Evolutionary conservation across 1,284 basidiomycete genomes (phyloP).

Genomic region (Rhodotorula sp.): DNA sequence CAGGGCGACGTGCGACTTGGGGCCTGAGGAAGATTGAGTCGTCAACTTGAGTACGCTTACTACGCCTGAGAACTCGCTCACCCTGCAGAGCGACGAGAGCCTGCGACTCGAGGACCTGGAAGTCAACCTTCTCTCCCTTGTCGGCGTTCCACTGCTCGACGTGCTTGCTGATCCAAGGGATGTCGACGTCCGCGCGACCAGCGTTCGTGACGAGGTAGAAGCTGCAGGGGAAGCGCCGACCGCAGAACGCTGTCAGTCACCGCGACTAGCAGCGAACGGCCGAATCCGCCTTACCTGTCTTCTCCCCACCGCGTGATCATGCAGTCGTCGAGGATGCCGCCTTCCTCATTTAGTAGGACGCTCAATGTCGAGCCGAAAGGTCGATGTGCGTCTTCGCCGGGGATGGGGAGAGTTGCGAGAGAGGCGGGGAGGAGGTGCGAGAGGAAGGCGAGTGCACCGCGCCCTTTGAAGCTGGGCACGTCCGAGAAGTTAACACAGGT

Average conservation of each 20-base stretch:
- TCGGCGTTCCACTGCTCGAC: slow-evolving; percentile 70
- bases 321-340: slow-evolving; percentile 93
- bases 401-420: slow-evolving; percentile 66
- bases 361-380: slow-evolving; percentile 57
- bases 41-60: neutral
- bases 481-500: neutral
- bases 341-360: slow-evolving; percentile 79
- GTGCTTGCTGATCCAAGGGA: slow-evolving; percentile 70
- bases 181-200: slow-evolving; percentile 74
- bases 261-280: neutral
- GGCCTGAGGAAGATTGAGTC: slow-evolving; percentile 58
- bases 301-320: slow-evolving; percentile 52
- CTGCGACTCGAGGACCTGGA: slow-evolving; percentile 78
- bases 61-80: slow-evolving; percentile 41
- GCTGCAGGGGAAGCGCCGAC: slow-evolving; percentile 50
- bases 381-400: slow-evolving; percentile 66
- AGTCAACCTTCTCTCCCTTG: slow-evolving; percentile 64
- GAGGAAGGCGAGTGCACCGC: slow-evolving; percentile 49
- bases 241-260: neutral
- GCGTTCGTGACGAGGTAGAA: slow-evolving; percentile 98
- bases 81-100: slow-evolving; percentile 85
- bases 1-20: slow-evolving; percentile 68
- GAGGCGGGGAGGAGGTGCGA: slow-evolving; percentile 60
- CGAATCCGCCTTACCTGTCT: slow-evolving; percentile 38
- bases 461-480: slow-evolving; percentile 46